Conservation (phyloP, 2,329 filamentous ascomycete genomes). For the Massarina eburnea region DNA sequence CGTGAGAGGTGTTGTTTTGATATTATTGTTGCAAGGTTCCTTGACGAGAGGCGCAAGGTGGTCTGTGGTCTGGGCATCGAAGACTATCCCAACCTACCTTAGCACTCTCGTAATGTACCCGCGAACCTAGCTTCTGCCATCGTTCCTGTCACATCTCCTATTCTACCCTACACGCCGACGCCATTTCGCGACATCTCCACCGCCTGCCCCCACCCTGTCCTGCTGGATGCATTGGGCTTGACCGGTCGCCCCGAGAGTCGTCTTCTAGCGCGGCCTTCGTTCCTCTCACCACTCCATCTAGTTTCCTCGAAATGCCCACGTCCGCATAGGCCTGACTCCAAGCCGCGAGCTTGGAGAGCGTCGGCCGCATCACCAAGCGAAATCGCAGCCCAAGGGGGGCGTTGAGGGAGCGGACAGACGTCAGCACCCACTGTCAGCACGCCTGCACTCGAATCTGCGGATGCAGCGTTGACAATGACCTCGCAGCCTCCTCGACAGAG, state of each 20-base stretch:
- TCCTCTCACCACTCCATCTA: slow-evolving; percentile 12
- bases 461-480: slow-evolving; percentile 19
- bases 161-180: background rate
- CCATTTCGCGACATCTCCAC: background rate
- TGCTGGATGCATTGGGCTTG: slow-evolving; percentile 16
- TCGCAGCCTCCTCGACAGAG: slow-evolving; percentile 25
- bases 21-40: slow-evolving; percentile 11
- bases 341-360: slow-evolving; percentile 34
- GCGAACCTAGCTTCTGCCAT: slow-evolving; percentile 5
- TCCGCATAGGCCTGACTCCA: slow-evolving; percentile 30
- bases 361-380: slow-evolving; percentile 10
- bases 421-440: slow-evolving; percentile 16
- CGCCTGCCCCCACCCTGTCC: slow-evolving; percentile 3
- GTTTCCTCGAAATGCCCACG: slow-evolving; percentile 24
- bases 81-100: slow-evolving; percentile 9
- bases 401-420: slow-evolving; percentile 3
- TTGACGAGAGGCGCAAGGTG: slow-evolving; percentile 7
- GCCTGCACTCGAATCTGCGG: slow-evolving; percentile 5
- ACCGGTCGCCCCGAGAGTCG: slow-evolving; percentile 1
- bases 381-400: slow-evolving; percentile 1
- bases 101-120: slow-evolving; percentile 9
- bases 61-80: slow-evolving; percentile 11
- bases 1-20: slow-evolving; percentile 20
- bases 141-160: slow-evolving; percentile 3
- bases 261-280: slow-evolving; percentile 9